Percentiles rank a stretch among this genome's conserved stretches.
These are phyloP conservation scores for Solanum chilense DNA, from an alignment of 257 asterid species.

Conservation along the genomic window DNA sequence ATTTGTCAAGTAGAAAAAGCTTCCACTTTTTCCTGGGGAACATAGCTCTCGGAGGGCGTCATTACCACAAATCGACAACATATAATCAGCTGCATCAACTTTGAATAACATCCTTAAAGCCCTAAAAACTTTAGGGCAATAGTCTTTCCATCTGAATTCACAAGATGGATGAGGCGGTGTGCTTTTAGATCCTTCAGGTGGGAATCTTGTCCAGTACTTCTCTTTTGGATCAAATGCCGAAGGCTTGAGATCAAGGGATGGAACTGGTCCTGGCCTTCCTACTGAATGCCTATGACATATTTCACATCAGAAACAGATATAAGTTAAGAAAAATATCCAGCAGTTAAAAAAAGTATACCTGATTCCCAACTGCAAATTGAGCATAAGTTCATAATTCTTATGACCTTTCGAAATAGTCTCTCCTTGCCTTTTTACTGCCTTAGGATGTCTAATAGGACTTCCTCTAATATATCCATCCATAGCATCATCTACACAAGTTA, in stretches of 20 bases:
- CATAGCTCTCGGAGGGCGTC: conserved; percentile 5
- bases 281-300: neutral
- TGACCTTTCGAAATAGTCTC: conserved; percentile 6
- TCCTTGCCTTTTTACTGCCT: conserved; percentile 1
- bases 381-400: conserved; percentile 2
- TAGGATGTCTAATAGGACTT: conserved; percentile 3
- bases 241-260: conserved; percentile 3
- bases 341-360: neutral
- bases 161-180: neutral
- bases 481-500: neutral
- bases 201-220: conserved; percentile 3
- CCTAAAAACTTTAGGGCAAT: conserved; percentile 8
- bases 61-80: conserved; percentile 2
- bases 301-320: neutral
- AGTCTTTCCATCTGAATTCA: conserved; percentile 9
- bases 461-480: conserved; percentile 1
- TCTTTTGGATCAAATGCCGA: conserved; percentile 3
- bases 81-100: conserved; percentile 3
- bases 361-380: conserved; percentile 5
- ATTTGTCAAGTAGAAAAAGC: neutral
- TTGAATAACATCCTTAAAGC: conserved; percentile 7
- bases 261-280: neutral
- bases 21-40: conserved; percentile 9
- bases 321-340: neutral
- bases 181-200: conserved; percentile 7